These are phyloP conservation scores for Colletotrichum agaves DNA, from an alignment of 2,329 filamentous ascomycete genomes.

Conservation along the genomic window DNA sequence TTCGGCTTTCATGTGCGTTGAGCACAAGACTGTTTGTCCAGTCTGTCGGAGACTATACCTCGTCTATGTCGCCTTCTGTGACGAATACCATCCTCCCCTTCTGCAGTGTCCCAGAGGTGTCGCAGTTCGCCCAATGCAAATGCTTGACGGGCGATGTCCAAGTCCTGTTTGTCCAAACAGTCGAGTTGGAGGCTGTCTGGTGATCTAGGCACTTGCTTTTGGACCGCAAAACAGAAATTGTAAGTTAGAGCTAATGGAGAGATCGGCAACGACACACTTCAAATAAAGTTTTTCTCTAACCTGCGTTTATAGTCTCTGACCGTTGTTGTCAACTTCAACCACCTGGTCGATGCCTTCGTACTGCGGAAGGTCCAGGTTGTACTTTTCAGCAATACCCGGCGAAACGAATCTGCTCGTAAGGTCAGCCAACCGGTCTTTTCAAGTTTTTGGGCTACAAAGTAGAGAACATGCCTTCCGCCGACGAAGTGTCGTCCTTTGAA, in stretches of 20 bases:
- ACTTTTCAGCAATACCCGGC: slow-evolving; percentile 82
- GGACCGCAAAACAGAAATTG: slow-evolving; percentile 1
- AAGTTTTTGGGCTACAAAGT: background rate
- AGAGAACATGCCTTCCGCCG: slow-evolving; percentile 75
- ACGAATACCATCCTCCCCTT: slow-evolving; percentile 60
- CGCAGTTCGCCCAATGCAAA: slow-evolving; percentile 52
- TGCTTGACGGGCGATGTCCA: slow-evolving; percentile 66
- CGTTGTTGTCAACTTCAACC: slow-evolving; percentile 73
- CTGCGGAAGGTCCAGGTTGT: slow-evolving; percentile 81
- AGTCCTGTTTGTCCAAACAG: slow-evolving; percentile 70
- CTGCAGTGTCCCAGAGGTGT: slow-evolving; percentile 59
- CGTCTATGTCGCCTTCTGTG: slow-evolving; percentile 68
- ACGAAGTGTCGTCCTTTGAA: slow-evolving; percentile 93
- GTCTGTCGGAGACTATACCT: slow-evolving; percentile 70
- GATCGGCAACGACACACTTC: slow-evolving; percentile 13
- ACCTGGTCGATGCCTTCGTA: slow-evolving; percentile 92
- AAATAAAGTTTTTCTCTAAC: slow-evolving; percentile 24
- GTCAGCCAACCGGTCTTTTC: slow-evolving; percentile 18
- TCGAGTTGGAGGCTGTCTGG: slow-evolving; percentile 63
- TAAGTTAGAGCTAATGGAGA: slow-evolving; percentile 38
- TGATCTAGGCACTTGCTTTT: slow-evolving; percentile 54
- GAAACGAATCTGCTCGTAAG: slow-evolving; percentile 75
- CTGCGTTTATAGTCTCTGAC: slow-evolving; percentile 61
- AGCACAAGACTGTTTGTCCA: slow-evolving; percentile 66
- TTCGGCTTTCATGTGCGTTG: slow-evolving; percentile 66